phyloP scores from a whole-genome alignment of 768 basidiomycete genomes.

The Leucocoprinus birnbaumii region DNA sequence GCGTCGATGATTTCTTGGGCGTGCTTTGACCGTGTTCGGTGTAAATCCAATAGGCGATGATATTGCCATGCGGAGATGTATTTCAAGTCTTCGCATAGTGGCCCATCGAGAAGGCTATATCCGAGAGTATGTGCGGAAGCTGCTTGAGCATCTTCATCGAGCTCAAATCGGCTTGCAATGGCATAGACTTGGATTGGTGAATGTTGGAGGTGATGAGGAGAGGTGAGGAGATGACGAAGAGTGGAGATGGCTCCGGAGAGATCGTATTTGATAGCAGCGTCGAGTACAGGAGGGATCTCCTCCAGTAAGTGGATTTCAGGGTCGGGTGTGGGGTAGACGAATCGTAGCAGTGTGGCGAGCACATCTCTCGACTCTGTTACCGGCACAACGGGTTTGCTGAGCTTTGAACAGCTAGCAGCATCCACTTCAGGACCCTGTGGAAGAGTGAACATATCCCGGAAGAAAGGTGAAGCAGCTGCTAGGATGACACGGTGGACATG shows the following conservation, averaged over 20 bases:
- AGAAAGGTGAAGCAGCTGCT: slow-evolving; percentile 63
- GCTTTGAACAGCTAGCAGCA: background rate
- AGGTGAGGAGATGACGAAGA: slow-evolving; percentile 51
- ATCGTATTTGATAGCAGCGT: slow-evolving; percentile 64
- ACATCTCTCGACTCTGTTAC: slow-evolving; percentile 47
- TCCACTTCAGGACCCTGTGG: slow-evolving; percentile 42
- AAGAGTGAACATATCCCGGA: slow-evolving; percentile 63
- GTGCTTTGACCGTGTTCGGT: slow-evolving; percentile 47
- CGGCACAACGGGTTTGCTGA: slow-evolving; percentile 43
- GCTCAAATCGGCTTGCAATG: slow-evolving; percentile 61
- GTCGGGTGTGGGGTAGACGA: slow-evolving; percentile 60
- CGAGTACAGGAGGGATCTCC: slow-evolving; percentile 47
- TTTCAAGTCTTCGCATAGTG: slow-evolving; percentile 59
- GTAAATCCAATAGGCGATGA: slow-evolving; percentile 59
- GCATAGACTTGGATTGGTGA: slow-evolving; percentile 66
- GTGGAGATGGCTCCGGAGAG: slow-evolving; percentile 40
- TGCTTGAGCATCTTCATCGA: slow-evolving; percentile 59
- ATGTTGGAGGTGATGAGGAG: slow-evolving; percentile 41
- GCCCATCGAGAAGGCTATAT: slow-evolving; percentile 51
- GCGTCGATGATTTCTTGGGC: slow-evolving; percentile 45
- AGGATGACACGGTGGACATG: slow-evolving; percentile 62
- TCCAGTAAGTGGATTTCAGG: slow-evolving; percentile 51
- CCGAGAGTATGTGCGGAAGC: slow-evolving; percentile 59
- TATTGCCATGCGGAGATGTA: slow-evolving; percentile 69
- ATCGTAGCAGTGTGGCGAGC: slow-evolving; percentile 50